These are phyloP conservation scores for Rhodotorula mucilaginosa DNA, from an alignment of 1,284 basidiomycete genomes.

Conservation along the genomic window DNA sequence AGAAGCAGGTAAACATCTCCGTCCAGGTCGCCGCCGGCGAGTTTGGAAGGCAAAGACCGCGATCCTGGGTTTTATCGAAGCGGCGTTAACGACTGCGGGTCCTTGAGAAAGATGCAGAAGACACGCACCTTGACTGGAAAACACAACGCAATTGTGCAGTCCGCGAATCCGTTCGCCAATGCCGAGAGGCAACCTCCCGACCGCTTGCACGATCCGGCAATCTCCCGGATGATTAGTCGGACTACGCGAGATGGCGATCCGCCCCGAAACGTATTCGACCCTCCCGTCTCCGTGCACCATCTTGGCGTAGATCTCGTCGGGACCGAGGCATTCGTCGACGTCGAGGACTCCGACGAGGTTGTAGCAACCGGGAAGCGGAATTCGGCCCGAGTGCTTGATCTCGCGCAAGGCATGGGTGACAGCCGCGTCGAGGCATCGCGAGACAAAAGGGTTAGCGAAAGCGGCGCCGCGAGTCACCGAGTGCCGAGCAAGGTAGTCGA, in stretches of 20 bases:
- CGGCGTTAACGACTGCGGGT: no score
- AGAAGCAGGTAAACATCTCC: conserved; percentile 28
- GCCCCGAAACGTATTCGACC: conserved; percentile 10
- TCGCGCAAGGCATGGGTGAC: conserved; percentile 12
- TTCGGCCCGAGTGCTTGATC: conserved; percentile 26
- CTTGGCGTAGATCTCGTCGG: conserved; percentile 13
- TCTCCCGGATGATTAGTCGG: conserved; percentile 31
- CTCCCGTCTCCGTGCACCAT: neutral
- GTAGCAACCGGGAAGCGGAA: conserved; percentile 18
- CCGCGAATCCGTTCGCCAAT: conserved; percentile 2
- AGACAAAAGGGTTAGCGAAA: conserved; percentile 17
- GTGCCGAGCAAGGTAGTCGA: conserved; percentile 2
- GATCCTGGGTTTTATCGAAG: neutral
- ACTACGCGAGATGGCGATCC: conserved; percentile 16
- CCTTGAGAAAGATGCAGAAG: no score
- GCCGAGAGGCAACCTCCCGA: conserved; percentile 5
- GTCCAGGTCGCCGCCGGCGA: conserved; percentile 21
- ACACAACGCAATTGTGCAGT: conserved; percentile 22
- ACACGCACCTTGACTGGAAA: conserved; percentile 10
- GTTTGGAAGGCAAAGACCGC: conserved; percentile 22
- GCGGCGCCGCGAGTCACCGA: neutral
- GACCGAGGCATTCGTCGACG: conserved; percentile 7
- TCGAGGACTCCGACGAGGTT: conserved; percentile 35
- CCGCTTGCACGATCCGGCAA: conserved; percentile 1
- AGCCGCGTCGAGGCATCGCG: conserved; percentile 4